These are phyloP conservation scores for Withania somnifera DNA, from an alignment of 305 asterid genomes.

Conservation along the genomic window DNA sequence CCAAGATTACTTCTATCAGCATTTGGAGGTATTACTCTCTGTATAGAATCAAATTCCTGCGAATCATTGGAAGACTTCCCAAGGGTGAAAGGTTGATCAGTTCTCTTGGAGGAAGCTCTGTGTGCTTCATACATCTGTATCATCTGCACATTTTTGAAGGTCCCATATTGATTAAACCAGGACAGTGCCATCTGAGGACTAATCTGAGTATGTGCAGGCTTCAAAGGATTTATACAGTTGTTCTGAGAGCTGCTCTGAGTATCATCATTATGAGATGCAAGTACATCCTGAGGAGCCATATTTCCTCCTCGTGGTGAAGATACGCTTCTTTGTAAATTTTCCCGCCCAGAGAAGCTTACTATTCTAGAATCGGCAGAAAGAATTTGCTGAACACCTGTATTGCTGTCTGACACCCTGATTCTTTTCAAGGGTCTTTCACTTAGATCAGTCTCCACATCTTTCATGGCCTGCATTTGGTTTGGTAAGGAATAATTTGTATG, in stretches of 20 bases:
- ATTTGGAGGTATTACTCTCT: slow-evolving; percentile 25
- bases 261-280: slow-evolving; percentile 22
- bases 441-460: slow-evolving; percentile 45
- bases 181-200: slow-evolving; percentile 64
- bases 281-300: slow-evolving; percentile 24
- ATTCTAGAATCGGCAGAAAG: slow-evolving; percentile 35
- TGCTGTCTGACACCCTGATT: slow-evolving; percentile 38
- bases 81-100: slow-evolving; percentile 27
- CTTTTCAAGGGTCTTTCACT: slow-evolving; percentile 44
- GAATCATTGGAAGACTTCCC: slow-evolving; percentile 31
- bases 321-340: slow-evolving; percentile 19
- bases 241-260: slow-evolving; percentile 23
- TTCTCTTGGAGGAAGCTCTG: slow-evolving; percentile 20
- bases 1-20: slow-evolving; percentile 20
- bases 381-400: slow-evolving; percentile 26
- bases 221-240: slow-evolving; percentile 14
- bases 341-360: slow-evolving; percentile 26
- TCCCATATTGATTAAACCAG: slow-evolving; percentile 53
- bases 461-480: slow-evolving; percentile 32
- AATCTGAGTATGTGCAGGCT: slow-evolving; percentile 24
- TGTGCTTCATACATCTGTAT: slow-evolving; percentile 27
- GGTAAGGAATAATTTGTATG: slow-evolving; percentile 30
- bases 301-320: slow-evolving; percentile 35
- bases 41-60: slow-evolving; percentile 28
- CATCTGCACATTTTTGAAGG: slow-evolving; percentile 39